Evolutionary conservation across 2,329 filamentous ascomycete species (phyloP), one percentile per base, ranked within the genome.

Genomic region (Fusarium stilboides): DNA sequence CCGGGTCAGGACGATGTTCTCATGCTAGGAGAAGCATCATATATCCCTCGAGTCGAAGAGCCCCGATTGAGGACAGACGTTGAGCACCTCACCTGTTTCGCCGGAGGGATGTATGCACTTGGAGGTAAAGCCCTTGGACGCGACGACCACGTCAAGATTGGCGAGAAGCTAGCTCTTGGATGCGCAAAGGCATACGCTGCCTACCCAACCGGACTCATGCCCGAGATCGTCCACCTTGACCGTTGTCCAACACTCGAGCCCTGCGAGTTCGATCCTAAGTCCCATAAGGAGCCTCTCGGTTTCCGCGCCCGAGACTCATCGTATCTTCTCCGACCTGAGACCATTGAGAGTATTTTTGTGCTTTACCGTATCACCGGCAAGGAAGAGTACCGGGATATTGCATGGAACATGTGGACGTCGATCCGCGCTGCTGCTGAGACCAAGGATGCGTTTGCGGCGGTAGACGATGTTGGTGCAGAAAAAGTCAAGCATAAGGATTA

Each of bases 331-430:
- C 69, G 73, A 2, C 73, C 73, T 0, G 73, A 95, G 79, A 92
- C 92, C 3, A 93, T 95, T 55, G 92, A 95, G 81, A 92, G 89
- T 15, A 87, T 96, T 6, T 95, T 93, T 78, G 87, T 93, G 75
- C 88, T 95, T 83, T 93, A 91, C 77, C 87, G 92, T 50, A 83
- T 93, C 54, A 94, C 91, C 0, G 92, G 91, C n/a, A 87, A 92
- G 62, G 71, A 83, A 2, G 81, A 84, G 43, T 91, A 88, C 82
- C 87, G 88, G 60, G 86, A 91, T 47, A 88, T 89, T 72, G 92
- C 91, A 2, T 94, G 92, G 91, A 81, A 82, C 44, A 94, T 94
- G 91, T 94, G 93, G 77, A 77, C 85, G 47, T 84, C 87, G 2
- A 84, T 94, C 26, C 82, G 87, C 50, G 82, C 82, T 66, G 82